Percentiles rank a stretch among this genome's conserved stretches.
These are phyloP conservation scores for Trichoderma sp. DNA, from an alignment of 2,329 filamentous ascomycete species.

Conservation along the genomic window DNA sequence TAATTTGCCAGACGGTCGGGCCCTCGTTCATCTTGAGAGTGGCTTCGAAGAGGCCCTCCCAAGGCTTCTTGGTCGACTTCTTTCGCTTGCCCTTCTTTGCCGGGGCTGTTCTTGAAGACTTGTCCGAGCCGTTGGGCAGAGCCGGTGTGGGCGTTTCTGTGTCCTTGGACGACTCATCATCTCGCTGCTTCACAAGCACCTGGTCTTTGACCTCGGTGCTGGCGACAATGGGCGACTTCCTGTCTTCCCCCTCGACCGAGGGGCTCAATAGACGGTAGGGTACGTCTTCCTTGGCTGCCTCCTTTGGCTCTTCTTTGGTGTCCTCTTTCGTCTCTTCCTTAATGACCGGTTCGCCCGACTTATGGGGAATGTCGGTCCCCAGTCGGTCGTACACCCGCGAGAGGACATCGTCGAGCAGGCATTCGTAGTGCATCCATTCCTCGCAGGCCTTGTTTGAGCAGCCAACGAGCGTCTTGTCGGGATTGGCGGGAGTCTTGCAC, in stretches of 20 bases:
- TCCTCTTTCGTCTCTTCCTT: slow-evolving; percentile 32
- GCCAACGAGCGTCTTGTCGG: slow-evolving; percentile 61
- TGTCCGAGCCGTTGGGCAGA: slow-evolving; percentile 34
- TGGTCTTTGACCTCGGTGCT: slow-evolving; percentile 49
- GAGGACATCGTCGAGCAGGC: slow-evolving; percentile 59
- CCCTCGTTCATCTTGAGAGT: slow-evolving; percentile 51
- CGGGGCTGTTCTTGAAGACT: slow-evolving; percentile 33
- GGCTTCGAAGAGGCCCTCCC: slow-evolving; percentile 56
- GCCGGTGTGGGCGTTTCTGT: slow-evolving; percentile 40
- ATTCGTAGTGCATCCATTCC: slow-evolving; percentile 66
- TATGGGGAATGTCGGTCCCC: slow-evolving; percentile 55
- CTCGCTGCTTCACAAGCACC: slow-evolving; percentile 43
- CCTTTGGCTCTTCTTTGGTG: slow-evolving; percentile 12
- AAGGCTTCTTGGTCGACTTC: slow-evolving; percentile 47
- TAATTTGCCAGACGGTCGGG: slow-evolving; percentile 55
- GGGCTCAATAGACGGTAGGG: slow-evolving; percentile 11
- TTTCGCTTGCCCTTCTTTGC: slow-evolving; percentile 46
- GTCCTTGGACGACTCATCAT: slow-evolving; percentile 38
- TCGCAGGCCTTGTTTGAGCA: slow-evolving; percentile 59
- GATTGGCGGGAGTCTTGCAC: slow-evolving; percentile 63
- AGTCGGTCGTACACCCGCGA: slow-evolving; percentile 53
- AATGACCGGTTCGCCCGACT: slow-evolving; percentile 26
- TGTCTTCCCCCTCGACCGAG: slow-evolving; percentile 50
- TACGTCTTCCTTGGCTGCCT: slow-evolving; percentile 1
- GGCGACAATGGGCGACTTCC: slow-evolving; percentile 56